Evolutionary conservation across 139 green algal genomes (phyloP).

Genomic region (Marvania coccoides): DNA sequence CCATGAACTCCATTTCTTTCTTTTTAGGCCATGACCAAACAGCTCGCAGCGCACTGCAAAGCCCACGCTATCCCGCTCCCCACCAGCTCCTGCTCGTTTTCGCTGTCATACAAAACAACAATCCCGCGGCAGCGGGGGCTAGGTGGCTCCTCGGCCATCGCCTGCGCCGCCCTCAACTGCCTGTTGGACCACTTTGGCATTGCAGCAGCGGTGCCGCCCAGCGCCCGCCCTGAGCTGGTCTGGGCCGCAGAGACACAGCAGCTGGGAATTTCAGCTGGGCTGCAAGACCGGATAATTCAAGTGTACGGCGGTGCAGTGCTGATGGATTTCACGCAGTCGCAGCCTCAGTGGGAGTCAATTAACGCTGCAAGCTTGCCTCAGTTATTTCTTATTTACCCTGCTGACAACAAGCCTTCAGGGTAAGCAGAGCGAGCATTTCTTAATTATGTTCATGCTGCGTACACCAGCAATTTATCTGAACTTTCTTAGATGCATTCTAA

Average conservation of each 20-base stretch:
- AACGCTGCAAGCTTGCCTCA: too few species aligned
- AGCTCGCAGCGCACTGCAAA: slow-evolving; percentile 57
- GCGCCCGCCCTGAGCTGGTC: slow-evolving; percentile 53
- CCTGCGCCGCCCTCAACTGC: slow-evolving; percentile 71
- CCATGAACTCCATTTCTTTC: not conserved
- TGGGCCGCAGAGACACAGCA: slow-evolving; percentile 61
- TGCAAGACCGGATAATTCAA: slow-evolving; percentile 88
- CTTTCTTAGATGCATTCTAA: too few species aligned
- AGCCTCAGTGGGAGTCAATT: too few species aligned
- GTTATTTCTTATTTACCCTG: too few species aligned
- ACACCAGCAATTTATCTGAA: too few species aligned
- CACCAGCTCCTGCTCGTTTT: slow-evolving; percentile 48
- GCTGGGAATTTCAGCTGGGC: slow-evolving; percentile 80
- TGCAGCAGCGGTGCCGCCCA: slow-evolving; percentile 33
- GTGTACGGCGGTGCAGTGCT: slow-evolving; percentile 78
- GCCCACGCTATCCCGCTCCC: slow-evolving; percentile 35
- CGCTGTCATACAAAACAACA: slow-evolving; percentile 72
- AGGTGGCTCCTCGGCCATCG: slow-evolving; percentile 81
- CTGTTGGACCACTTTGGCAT: slow-evolving; percentile 68
- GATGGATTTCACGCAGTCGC: slow-evolving; percentile 90
- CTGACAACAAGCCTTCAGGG: too few species aligned
- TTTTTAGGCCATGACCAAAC: slow-evolving; percentile 63
- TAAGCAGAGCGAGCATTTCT: too few species aligned
- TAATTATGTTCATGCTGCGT: too few species aligned
- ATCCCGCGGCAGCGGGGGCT: slow-evolving; percentile 82